Conservation (phyloP, 2,329 filamentous ascomycete genomes). For the Raffaelea arxii region DNA sequence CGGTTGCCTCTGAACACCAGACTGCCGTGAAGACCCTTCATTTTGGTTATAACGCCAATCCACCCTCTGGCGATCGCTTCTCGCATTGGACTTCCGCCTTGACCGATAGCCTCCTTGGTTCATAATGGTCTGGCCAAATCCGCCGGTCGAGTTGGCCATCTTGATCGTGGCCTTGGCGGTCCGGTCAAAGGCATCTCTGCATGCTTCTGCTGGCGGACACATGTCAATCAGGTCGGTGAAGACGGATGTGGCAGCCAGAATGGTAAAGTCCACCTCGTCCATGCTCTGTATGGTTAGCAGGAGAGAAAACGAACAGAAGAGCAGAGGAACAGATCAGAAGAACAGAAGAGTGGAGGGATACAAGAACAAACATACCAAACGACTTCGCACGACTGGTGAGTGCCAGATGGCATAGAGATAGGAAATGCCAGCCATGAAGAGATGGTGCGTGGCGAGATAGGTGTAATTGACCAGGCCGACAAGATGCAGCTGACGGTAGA, state of each 20-base stretch:
- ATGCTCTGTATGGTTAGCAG: constrained; percentile 48
- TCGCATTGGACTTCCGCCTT: constrained; percentile 18
- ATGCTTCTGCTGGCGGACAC: constrained; percentile 89
- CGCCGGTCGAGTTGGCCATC: constrained; percentile 83
- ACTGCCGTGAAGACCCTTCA: constrained; percentile 6
- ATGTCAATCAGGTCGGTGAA: constrained; percentile 87
- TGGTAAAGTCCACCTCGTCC: constrained; percentile 96
- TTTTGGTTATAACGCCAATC: constrained; percentile 10
- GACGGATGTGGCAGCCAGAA: constrained; percentile 85
- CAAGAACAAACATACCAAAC: constrained; percentile 52
- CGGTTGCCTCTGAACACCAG: too few relatives aligned
- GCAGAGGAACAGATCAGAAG: background rate
- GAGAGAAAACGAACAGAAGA: background rate
- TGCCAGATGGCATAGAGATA: constrained; percentile 98
- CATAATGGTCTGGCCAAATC: constrained; percentile 48
- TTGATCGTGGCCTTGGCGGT: constrained; percentile 93
- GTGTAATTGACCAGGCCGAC: constrained; percentile 91
- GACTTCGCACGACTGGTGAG: constrained; percentile 76
- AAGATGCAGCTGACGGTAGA: constrained; percentile 83
- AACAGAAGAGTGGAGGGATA: background rate
- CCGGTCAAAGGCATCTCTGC: constrained; percentile 85
- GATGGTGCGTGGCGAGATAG: constrained; percentile 86
- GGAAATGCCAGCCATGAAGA: constrained; percentile 95
- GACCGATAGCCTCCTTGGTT: constrained; percentile 6
- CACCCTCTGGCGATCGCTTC: constrained; percentile 14